Conservation (phyloP, 129 eudicot species). For the Calendula officinalis region DNA sequence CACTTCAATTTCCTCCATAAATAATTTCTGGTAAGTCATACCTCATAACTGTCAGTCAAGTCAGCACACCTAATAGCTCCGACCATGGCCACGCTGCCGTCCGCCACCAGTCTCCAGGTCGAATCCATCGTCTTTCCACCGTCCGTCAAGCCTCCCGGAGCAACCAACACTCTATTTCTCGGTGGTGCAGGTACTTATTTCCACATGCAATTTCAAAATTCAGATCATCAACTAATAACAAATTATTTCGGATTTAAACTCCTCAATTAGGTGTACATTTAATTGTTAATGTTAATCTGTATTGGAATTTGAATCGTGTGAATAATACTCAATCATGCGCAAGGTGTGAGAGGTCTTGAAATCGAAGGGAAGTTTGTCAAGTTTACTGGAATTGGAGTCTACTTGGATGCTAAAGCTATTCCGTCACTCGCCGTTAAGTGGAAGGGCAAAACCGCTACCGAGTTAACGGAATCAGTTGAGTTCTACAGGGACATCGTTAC, state of each 20-base stretch:
- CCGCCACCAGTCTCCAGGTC: slow-evolving; percentile 48
- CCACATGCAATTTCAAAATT: background rate
- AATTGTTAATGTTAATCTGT: background rate
- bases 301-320: background rate
- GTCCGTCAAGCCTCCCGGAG: slow-evolving; percentile 66
- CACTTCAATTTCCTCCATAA: slow-evolving; percentile 7
- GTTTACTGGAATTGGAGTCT: slow-evolving; percentile 80
- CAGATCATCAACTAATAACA: background rate
- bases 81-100: slow-evolving; percentile 40
- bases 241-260: background rate
- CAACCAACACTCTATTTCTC: slow-evolving; percentile 62
- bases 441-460: slow-evolving; percentile 73
- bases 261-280: background rate
- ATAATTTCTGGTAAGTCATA: background rate
- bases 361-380: slow-evolving; percentile 63
- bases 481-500: slow-evolving; percentile 65
- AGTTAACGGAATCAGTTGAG: slow-evolving; percentile 56
- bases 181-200: slow-evolving; percentile 80
- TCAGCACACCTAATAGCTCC: background rate
- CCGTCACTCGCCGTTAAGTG: slow-evolving; percentile 64
- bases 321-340: slow-evolving; percentile 22
- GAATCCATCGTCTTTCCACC: slow-evolving; percentile 66
- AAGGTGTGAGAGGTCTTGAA: slow-evolving; percentile 82
- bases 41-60: slow-evolving; percentile 6
- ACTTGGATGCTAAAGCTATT: slow-evolving; percentile 66